Evolutionary conservation across 2,329 filamentous ascomycete genomes (phyloP), one percentile per base, ranked within the genome.

Genomic region (Neopestalotiopsis sp.): DNA sequence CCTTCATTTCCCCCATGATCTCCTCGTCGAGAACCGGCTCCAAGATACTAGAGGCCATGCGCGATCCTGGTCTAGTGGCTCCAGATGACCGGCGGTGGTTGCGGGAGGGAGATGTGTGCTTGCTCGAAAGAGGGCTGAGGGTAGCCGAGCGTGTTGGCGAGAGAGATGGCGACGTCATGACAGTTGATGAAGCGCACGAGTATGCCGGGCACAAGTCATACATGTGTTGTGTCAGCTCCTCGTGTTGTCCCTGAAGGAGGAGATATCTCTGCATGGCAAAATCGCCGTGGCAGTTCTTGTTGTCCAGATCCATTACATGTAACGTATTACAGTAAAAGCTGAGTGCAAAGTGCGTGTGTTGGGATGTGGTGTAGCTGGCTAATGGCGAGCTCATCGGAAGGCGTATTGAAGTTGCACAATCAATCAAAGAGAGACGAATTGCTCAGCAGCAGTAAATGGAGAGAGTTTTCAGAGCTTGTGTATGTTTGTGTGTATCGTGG

Each of bases 261-360:
- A 88, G 80, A 70, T 89, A 89, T 72, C 87, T 83, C 74, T 87
- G 85, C 75, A 89, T 78, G 66, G 84, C 83, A 52, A 87, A 81
- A 72, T 82, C 82, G 71, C 83, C 83, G 74, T 80, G 79, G 70
- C 82, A 80, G 66, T 75, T 72, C 67, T 72, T 72, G 24, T 72
- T 72, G 24, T 72, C 69, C 64, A 60, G 57, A n/a, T 64, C 60
- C 59, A 69, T 63, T 6, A 32, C 64, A 9, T 67, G 65, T 12
- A n/a, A 42, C 58, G 38, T 59, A n/a, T 24, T 49, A 40, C 34
- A 32, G 64, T 40, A 59, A 67, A 65, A 34, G 67, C 6, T n/a
- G 17, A 69, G 70, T 56, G 63, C 65, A 61, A 61, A n/a, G 3
- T 58, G 62, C 62, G 71, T 65, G 67, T 20, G 20, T n/a, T 52